A percentile compares a stretch with the other conserved stretches of the same genome.
These are phyloP conservation scores for Trichocladium uniseriatum DNA, from an alignment of 495 filamentous ascomycete genomes.

Conservation along the genomic window DNA sequence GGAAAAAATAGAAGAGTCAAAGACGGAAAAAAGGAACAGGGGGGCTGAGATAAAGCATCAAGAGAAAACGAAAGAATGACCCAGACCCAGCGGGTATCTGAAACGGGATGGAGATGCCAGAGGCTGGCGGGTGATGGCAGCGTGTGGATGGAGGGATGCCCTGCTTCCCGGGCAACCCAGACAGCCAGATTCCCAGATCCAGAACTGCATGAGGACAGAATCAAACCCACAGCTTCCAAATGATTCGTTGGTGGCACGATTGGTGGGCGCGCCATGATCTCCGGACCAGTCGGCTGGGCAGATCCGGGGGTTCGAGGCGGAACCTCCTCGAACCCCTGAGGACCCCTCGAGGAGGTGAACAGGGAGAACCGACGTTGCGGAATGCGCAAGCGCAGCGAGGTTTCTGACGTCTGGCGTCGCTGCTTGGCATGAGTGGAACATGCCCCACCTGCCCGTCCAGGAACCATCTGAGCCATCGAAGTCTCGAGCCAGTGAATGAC, in stretches of 20 bases:
- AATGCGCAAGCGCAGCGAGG: neutral
- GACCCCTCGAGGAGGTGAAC: neutral
- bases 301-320: neutral
- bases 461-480: too few relatives aligned
- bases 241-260: too few relatives aligned
- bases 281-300: neutral
- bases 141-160: neutral
- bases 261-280: too few relatives aligned
- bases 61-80: constrained; percentile 1
- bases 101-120: constrained; percentile 22
- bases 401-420: neutral
- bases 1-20: constrained; percentile 7
- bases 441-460: too few relatives aligned
- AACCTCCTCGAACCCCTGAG: neutral
- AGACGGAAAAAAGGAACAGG: constrained; percentile 3
- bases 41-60: constrained; percentile 6
- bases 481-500: neutral
- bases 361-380: neutral
- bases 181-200: too few relatives aligned
- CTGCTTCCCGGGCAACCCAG: neutral
- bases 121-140: constrained; percentile 5
- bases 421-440: too few relatives aligned
- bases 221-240: too few relatives aligned
- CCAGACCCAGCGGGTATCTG: constrained; percentile 27
- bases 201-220: too few relatives aligned